Conservation (phyloP, 139 green algal species). For the Picochlorum sp. region DNA sequence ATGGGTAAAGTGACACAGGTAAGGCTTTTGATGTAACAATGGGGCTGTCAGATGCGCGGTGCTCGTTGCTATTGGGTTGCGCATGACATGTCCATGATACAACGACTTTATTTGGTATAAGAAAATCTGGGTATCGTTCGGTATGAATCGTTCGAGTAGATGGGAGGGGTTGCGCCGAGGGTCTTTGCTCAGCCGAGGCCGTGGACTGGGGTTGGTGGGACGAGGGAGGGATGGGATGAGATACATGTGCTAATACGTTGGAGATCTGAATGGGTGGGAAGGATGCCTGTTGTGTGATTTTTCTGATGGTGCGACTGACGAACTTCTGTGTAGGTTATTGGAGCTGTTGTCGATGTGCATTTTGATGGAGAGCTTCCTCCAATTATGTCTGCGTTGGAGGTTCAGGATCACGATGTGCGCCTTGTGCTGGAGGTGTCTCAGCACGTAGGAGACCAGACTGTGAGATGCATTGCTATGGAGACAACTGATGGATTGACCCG, state of each 20-base stretch:
- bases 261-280: too few species aligned
- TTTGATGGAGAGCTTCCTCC: conserved; percentile 89
- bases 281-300: too few species aligned
- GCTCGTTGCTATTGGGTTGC: neutral
- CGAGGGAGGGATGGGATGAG: too few species aligned
- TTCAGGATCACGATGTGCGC: conserved; percentile 70
- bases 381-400: conserved; percentile 88
- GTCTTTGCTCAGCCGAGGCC: too few species aligned
- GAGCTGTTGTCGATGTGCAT: conserved; percentile 95
- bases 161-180: neutral
- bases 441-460: conserved; percentile 94
- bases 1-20: conserved; percentile 17
- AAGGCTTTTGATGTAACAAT: neutral
- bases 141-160: neutral
- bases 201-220: neutral
- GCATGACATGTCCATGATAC: neutral
- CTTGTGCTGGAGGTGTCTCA: conserved; percentile 97
- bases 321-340: conserved; percentile 73
- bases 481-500: conserved; percentile 91
- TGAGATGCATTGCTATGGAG: conserved; percentile 97
- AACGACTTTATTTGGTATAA: neutral
- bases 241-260: too few species aligned
- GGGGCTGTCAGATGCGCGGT: neutral
- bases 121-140: neutral
- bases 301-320: too few species aligned